phyloP scores from a whole-genome alignment of 768 basidiomycete genomes.

The Lactarius vividus region DNA sequence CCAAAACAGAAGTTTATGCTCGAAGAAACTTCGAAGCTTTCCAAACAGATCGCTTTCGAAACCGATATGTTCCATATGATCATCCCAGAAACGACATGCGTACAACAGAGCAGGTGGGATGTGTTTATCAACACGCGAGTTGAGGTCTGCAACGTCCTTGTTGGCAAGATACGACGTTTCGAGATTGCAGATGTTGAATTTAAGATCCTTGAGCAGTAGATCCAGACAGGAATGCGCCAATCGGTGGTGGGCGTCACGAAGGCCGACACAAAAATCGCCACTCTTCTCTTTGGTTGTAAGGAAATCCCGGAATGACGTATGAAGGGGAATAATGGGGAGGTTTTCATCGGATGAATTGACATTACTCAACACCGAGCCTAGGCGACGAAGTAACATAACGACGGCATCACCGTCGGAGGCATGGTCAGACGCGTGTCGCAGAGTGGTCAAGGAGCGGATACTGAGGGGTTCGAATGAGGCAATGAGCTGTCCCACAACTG shows the following conservation, averaged over 20 bases:
- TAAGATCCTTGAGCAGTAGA: neutral
- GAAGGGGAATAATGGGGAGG: neutral
- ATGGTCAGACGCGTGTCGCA: neutral
- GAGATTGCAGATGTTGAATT: slow-evolving; percentile 1
- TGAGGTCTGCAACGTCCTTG: neutral
- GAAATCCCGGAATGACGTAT: slow-evolving; percentile 1
- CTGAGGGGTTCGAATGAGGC: neutral
- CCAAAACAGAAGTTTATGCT: slow-evolving; percentile 4
- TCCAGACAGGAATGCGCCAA: neutral
- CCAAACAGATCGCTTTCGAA: neutral
- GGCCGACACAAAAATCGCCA: neutral
- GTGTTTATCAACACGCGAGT: neutral
- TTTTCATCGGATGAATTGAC: neutral
- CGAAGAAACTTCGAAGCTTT: neutral
- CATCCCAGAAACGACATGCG: slow-evolving; percentile 3
- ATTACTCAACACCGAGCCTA: slow-evolving; percentile 5
- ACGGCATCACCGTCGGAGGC: neutral
- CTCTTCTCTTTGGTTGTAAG: neutral
- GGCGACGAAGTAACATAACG: neutral
- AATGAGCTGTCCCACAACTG: slow-evolving; percentile 1
- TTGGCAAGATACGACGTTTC: neutral
- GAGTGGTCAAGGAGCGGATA: neutral
- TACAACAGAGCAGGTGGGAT: neutral
- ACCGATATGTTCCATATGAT: neutral
- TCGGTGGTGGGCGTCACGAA: neutral